Conservation (phyloP, 2,329 filamentous ascomycete genomes). For the Fusarium sp. region DNA sequence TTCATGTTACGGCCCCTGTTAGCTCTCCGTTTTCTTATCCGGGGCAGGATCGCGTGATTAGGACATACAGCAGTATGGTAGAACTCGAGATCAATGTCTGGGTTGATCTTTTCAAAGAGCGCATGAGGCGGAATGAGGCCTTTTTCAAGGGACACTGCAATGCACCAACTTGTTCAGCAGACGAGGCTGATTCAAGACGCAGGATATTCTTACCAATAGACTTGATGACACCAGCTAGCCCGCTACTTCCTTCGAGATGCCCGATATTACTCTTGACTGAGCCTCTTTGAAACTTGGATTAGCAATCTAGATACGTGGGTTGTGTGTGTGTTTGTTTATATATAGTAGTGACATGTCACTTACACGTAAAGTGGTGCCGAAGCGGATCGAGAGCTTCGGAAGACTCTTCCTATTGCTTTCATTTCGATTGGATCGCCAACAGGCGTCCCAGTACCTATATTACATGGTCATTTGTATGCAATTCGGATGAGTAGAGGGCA, state of each 20-base stretch:
- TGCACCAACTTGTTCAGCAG: not conserved
- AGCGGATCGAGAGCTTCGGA: not conserved
- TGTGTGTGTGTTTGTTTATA: not conserved
- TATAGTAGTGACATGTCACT: not conserved
- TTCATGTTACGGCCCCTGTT: not conserved
- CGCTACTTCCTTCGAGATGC: not conserved
- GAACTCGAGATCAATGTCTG: not conserved
- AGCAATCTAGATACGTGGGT: not conserved
- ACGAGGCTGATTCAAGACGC: not conserved
- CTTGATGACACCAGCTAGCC: not conserved
- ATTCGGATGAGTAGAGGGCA: not conserved
- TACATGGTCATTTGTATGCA: not conserved
- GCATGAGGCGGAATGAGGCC: not conserved
- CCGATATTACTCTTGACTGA: not conserved
- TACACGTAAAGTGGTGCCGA: not conserved
- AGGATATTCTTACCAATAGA: not conserved
- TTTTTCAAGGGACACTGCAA: not conserved
- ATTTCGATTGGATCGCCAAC: not conserved
- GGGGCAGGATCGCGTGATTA: not conserved
- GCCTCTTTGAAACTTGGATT: not conserved
- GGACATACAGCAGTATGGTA: not conserved
- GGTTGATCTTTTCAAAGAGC: not conserved
- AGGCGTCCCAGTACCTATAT: not conserved
- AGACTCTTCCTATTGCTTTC: not conserved
- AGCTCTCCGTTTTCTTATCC: not conserved